A percentile compares a stretch with the other conserved stretches of the same genome.
These are phyloP conservation scores for Primulina eburnea DNA, from an alignment of 257 asterid species.

Conservation along the genomic window DNA sequence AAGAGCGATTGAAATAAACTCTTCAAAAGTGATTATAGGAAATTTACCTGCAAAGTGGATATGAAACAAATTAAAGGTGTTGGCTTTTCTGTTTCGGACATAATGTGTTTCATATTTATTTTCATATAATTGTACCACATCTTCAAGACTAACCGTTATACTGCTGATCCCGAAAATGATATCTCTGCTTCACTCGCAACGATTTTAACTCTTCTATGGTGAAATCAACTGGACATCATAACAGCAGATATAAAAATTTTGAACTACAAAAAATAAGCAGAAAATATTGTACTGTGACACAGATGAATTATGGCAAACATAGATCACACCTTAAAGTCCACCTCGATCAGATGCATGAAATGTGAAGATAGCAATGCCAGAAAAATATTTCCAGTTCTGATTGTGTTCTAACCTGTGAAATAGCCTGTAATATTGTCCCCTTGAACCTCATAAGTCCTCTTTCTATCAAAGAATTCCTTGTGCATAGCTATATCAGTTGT, in stretches of 20 bases:
- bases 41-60: conserved; percentile 60
- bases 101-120: neutral
- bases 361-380: conserved; percentile 11
- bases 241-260: conserved; percentile 9
- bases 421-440: conserved; percentile 63
- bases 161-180: conserved; percentile 73
- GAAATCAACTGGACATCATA: conserved; percentile 68
- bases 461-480: conserved; percentile 57
- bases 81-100: conserved; percentile 5
- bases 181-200: conserved; percentile 81
- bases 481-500: conserved; percentile 71
- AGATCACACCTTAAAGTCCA: neutral
- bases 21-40: conserved; percentile 81
- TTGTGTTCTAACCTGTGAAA: conserved; percentile 51
- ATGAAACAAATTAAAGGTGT: neutral
- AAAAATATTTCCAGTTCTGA: neutral
- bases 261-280: conserved; percentile 1
- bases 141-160: conserved; percentile 48
- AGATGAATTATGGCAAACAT: neutral
- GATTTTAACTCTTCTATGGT: conserved; percentile 73
- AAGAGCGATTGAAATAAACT: conserved; percentile 77
- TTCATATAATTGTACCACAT: neutral
- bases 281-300: neutral
- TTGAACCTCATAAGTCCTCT: conserved; percentile 79
- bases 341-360: neutral